Conservation (phyloP, 208 protist species). For the Trypanosoma cruzi region DNA sequence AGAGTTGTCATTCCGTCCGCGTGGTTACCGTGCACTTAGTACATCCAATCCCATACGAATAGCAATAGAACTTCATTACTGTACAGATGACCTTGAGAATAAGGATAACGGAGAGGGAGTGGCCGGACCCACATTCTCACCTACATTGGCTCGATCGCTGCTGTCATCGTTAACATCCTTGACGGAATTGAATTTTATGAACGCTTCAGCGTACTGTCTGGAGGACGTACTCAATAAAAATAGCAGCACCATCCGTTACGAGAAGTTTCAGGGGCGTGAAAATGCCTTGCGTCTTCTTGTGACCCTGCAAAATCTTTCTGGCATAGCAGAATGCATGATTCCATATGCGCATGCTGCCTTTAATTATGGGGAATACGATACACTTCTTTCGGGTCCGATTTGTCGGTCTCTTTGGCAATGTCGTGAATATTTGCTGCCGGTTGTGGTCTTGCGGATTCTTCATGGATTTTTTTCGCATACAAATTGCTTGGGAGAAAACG, state of each 20-base stretch:
- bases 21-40: slow-evolving; percentile 44
- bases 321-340: slow-evolving; percentile 26
- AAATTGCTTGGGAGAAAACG: slow-evolving; percentile 51
- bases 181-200: slow-evolving; percentile 32
- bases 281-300: slow-evolving; percentile 27
- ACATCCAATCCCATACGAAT: slow-evolving; percentile 28
- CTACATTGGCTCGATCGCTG: slow-evolving; percentile 16
- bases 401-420: slow-evolving; percentile 16
- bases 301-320: slow-evolving; percentile 29
- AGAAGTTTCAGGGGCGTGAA: slow-evolving; percentile 22
- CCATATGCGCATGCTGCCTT: slow-evolving; percentile 24
- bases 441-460: slow-evolving; percentile 43
- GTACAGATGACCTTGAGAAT: background rate
- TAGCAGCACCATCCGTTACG: slow-evolving; percentile 19
- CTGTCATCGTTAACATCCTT: slow-evolving; percentile 26
- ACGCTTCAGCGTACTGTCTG: slow-evolving; percentile 24
- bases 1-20: slow-evolving; percentile 61
- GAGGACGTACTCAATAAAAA: slow-evolving; percentile 27
- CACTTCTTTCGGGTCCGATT: slow-evolving; percentile 26
- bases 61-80: slow-evolving; percentile 27
- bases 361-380: slow-evolving; percentile 15
- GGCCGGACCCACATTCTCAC: slow-evolving; percentile 9
- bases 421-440: slow-evolving; percentile 40
- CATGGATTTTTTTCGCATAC: slow-evolving; percentile 44
- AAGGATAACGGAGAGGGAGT: background rate